Base-by-base conservation (phyloP, 1,284 basidiomycete species). In the Cystobasidium sp. region DNA sequence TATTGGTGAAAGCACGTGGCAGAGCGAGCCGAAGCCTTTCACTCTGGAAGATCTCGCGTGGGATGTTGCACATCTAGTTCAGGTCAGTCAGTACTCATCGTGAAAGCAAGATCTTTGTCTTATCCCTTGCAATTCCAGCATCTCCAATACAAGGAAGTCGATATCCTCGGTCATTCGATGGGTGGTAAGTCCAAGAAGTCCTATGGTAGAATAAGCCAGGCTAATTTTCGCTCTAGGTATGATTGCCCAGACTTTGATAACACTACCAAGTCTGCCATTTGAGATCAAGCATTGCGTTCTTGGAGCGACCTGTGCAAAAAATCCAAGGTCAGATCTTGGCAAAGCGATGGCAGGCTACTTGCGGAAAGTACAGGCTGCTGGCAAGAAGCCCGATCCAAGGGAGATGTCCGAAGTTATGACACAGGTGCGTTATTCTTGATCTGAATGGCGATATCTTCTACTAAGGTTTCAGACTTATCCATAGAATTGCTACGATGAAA, bases 211-310 rank as follows among this genome's bases (percentile, higher is more conserved):
- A 4, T 41, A 56, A 24, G 7, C 41, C 6, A n/a, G 49, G 24
- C 24, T 47, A 18, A 9, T 46, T 46, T 41, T 31, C 12, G 10
- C 6, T 39, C n/a, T 51, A 71, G 69, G 70, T 46, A 74, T 74
- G 72, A 74, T 74, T 20, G 65, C 72, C n/a, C 65, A 68, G 65
- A 74, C 72, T 22, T 31, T 74, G 20, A 43, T 74, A n/a, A 49
- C 44, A 37, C 47, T 39, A 20, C n/a, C 52, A 10, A 47, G 51
- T 44, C 72, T 68, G 31, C 65, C 72, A 12, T 59, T 74, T 58
- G 39, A 59, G 22, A 74, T 74, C 43, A 37, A 24, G 18, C 72
- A 74, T 62, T 24, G 20, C 31, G 47, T 74, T 43, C 72, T 74
- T 14, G 64, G 72, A 37, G 72, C 72, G 18, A 74, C 72, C 10